Base-by-base conservation (phyloP, 2,329 filamentous ascomycete genomes). In the Bipolaris gigantea region DNA sequence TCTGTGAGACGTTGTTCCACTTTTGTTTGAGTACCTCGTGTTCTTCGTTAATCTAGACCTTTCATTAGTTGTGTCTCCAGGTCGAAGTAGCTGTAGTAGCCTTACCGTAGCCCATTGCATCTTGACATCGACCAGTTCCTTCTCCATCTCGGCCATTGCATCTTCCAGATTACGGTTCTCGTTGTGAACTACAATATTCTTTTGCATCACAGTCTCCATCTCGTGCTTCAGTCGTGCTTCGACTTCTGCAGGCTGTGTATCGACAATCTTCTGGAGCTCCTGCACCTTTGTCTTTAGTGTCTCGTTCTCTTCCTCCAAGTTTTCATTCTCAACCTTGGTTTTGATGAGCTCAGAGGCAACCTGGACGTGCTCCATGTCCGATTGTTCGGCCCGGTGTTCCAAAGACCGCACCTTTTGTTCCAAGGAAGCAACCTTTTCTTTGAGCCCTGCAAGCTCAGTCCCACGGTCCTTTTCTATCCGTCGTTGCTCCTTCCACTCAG, bases 31-130 rank as follows among this genome's bases (percentile, higher is more conserved):
- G 69, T 7, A 67, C 68, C 50, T 81, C 79, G 61, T 79, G 72
- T 52, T 81, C 78, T 48, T 77, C 73, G 61, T 79, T 78, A 50
- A 77, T 74, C 79, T 80, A 60, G 27, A 34, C 18, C 1, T 13
- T 8, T 34, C 23, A 52, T 71, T 61, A 73, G 65, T 39, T 16
- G 38, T 47, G 21, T 18, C 13, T 39, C n/a, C 19, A 7, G 32
- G 35, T 11, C 11, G 11, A 4, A 15, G 16, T 27, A 16, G 25
- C 25, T 8, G 27, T 34, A 32, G 40, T 18, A 36, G 33, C 80
- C 87, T 80, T 82, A 96, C 93, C 87, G 97, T 91, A 50, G 94
- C 94, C 79, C 92, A 92, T 69, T 86, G 85, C 89, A 99, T 89
- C 83, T 99, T 99, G 1, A 92, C 94, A 71, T 88, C 85, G 59